Percentiles rank a stretch among this genome's conserved stretches.
Evolutionary conservation across 2,329 filamentous ascomycete genomes (phyloP).

Genomic region (Rachicladosporium sp.): DNA sequence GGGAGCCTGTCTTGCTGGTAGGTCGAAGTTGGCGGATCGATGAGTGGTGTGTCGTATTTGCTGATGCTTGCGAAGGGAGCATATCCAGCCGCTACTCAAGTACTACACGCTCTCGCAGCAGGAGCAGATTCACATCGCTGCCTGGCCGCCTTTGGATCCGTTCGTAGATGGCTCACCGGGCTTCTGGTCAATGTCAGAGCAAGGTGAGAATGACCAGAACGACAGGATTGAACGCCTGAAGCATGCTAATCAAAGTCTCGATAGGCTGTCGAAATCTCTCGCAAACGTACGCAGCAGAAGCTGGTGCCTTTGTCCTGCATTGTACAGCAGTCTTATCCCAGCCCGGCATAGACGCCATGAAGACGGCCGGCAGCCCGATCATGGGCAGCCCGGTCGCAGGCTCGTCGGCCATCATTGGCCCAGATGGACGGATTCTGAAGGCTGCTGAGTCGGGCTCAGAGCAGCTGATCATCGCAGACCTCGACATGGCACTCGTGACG

Average conservation of each 20-base stretch:
- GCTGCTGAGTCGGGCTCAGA: conserved; percentile 1
- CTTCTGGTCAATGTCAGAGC: conserved; percentile 26
- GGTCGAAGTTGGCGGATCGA: neutral
- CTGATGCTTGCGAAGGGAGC: conserved; percentile 26
- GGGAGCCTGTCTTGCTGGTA: conserved; percentile 17
- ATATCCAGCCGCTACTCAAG: conserved; percentile 20
- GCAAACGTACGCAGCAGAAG: conserved; percentile 46
- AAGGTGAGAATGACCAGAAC: conserved; percentile 13
- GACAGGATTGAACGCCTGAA: too few relatives aligned
- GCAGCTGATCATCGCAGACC: conserved; percentile 37
- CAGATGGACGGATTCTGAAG: conserved; percentile 31
- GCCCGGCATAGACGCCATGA: conserved; percentile 32
- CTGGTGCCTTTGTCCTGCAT: conserved; percentile 43
- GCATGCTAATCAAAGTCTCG: neutral
- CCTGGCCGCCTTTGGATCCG: conserved; percentile 28
- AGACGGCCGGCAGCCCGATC: conserved; percentile 28
- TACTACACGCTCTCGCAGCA: conserved; percentile 18
- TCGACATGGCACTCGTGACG: conserved; percentile 28
- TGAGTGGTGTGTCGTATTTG: neutral
- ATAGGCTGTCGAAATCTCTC: conserved; percentile 33
- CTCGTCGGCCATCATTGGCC: conserved; percentile 39
- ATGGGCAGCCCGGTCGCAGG: conserved; percentile 34
- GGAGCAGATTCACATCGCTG: conserved; percentile 24
- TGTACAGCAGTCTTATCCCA: conserved; percentile 36
- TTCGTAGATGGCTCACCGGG: conserved; percentile 19